Evolutionary conservation across 257 asterid genomes (phyloP).

Genomic region (Jacaranda mimosifolia): DNA sequence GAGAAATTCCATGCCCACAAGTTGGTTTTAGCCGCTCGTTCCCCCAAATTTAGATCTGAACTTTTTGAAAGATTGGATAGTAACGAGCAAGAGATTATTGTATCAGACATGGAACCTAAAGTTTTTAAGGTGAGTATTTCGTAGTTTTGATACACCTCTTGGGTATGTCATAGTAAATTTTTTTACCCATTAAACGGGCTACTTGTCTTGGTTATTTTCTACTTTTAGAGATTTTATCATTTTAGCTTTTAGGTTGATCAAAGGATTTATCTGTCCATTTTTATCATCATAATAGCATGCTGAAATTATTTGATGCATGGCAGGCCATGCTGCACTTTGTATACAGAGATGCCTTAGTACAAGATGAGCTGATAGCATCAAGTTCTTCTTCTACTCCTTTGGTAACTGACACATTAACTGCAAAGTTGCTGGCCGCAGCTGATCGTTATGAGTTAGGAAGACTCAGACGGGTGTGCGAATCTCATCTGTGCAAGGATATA

Average conservation of each 20-base stretch:
- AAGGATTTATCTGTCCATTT: not conserved
- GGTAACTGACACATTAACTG: constrained; percentile 72
- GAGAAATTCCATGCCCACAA: constrained; percentile 91
- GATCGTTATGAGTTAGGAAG: constrained; percentile 89
- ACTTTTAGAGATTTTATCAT: not conserved
- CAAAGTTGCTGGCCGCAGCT: constrained; percentile 92
- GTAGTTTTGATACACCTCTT: constrained; percentile 7
- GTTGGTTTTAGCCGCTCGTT: constrained; percentile 95
- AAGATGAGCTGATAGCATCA: constrained; percentile 76
- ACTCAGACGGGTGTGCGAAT: constrained; percentile 86
- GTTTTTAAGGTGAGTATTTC: constrained; percentile 76
- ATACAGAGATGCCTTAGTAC: constrained; percentile 83
- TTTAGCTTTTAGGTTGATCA: not conserved
- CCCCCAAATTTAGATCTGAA: constrained; percentile 69
- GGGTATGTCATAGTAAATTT: not conserved
- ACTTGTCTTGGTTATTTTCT: not conserved
- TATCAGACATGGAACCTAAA: constrained; percentile 83
- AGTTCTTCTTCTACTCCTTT: constrained; percentile 64
- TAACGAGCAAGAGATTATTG: constrained; percentile 67
- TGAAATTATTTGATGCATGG: constrained; percentile 41
- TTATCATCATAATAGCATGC: constrained; percentile 27
- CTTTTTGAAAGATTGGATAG: constrained; percentile 65
- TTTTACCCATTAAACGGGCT: not conserved
- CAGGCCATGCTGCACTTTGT: constrained; percentile 97
- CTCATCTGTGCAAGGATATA: constrained; percentile 90